These are phyloP conservation scores for Aphanomyces stellatus DNA, from an alignment of 352 stramenopile genomes.

Conservation along the genomic window DNA sequence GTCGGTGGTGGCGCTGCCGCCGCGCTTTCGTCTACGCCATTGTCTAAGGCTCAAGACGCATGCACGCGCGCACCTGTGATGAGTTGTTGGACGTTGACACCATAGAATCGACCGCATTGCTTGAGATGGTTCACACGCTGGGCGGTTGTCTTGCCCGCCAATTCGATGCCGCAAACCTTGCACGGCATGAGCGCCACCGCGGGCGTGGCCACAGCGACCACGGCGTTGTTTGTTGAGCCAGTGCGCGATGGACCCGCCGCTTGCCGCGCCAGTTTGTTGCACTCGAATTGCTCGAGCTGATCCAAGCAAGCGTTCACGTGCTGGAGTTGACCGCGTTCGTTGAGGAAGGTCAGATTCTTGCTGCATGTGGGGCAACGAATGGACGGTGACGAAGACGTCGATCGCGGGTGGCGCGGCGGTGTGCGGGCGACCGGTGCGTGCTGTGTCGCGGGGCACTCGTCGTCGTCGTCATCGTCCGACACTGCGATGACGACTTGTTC, in stretches of 20 bases:
- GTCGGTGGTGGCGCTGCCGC: not conserved
- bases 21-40: not conserved
- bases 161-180: slow-evolving; percentile 55
- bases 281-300: slow-evolving; percentile 14
- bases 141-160: slow-evolving; percentile 31
- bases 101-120: slow-evolving; percentile 57
- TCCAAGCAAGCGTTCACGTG: slow-evolving; percentile 79
- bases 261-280: no score
- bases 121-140: slow-evolving; percentile 73
- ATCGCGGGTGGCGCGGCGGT: not conserved
- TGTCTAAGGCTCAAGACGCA: not conserved
- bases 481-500: not conserved
- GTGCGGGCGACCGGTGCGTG: not conserved
- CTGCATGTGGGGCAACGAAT: slow-evolving; percentile 9
- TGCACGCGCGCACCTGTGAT: not conserved
- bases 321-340: slow-evolving; percentile 4
- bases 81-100: slow-evolving; percentile 27
- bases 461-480: not conserved
- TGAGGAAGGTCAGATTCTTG: slow-evolving; percentile 16
- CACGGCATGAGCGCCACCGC: slow-evolving; percentile 52
- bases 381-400: not conserved
- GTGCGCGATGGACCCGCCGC: no score
- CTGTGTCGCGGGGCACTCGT: slow-evolving; percentile 1
- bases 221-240: no score
- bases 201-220: no score